Base-by-base conservation (phyloP, 495 filamentous ascomycete genomes). In the Neurospora sp. region DNA sequence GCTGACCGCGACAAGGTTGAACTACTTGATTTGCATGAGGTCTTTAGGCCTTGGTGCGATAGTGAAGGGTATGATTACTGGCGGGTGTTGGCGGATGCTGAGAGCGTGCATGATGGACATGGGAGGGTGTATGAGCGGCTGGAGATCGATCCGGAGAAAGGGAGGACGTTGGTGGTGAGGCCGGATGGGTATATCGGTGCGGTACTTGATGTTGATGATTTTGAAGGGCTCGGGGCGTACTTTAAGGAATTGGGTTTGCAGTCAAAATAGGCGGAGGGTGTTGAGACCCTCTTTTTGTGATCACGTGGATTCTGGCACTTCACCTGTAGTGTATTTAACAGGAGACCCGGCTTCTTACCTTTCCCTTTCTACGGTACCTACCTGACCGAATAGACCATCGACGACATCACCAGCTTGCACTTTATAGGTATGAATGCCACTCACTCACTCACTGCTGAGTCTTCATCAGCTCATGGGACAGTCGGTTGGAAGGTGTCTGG, bases 161-260 rank as follows among this genome's bases (percentile, higher is more conserved):
- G 91, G 0, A 88, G 87, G 44, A 74, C 88, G 9, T 88, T 90
- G 18, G 82, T 80, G 4, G 73, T 79, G 8, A 71, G 69, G 31
- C 91, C 91, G 0, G 91, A 92, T 84, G 88, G 89, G 70, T 89
- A 92, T 83, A 83, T 92, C 53, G 87, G 87, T 6, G 82, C 82
- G 65, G 82, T 91, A 20, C 83, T 86, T 2, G 84, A 82, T 9
- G 48, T 91, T 70, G 83, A 84, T 12, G 77, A 79, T n/a, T 14
- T 72, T 42, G 40, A 72, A 6, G 71, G 69, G 45, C 9, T 78
- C 0, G 71, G 27, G 35, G 42, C 16, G 35, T 80, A 75, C 69
- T 80, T 80, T 27, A 6, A 69, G 69, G 72, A 68, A 12, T 27
- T 78, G 2, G 68, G 69, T 20, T 61, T 75, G 72, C 7, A 71